Evolutionary conservation across 2,329 filamentous ascomycete genomes (phyloP).

Genomic region (Microcyclospora tardicrescens): DNA sequence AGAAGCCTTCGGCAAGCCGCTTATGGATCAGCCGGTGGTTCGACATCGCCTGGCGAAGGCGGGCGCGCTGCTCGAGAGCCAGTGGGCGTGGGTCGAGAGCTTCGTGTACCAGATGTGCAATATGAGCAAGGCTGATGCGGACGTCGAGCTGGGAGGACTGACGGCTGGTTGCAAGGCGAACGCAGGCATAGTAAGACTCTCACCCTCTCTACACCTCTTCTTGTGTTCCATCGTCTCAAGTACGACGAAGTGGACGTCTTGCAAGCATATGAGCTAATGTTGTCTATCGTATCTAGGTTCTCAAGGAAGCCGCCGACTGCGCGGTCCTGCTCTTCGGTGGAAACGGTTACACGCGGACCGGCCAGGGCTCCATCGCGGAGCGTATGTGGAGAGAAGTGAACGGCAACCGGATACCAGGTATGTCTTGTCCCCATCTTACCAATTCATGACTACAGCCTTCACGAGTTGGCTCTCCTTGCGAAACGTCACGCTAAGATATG

Average conservation of each 20-base stretch:
- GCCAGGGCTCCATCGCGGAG: slow-evolving; percentile 59
- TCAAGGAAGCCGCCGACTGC: slow-evolving; percentile 54
- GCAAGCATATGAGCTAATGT: no score
- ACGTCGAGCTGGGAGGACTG: slow-evolving; percentile 54
- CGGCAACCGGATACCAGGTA: slow-evolving; percentile 17
- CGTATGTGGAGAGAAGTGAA: slow-evolving; percentile 36
- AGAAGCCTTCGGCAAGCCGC: slow-evolving; percentile 53
- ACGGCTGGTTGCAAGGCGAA: slow-evolving; percentile 63
- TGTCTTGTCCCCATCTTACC: background rate
- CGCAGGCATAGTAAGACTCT: slow-evolving; percentile 30
- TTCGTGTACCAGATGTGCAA: slow-evolving; percentile 56
- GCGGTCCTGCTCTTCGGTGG: slow-evolving; percentile 62
- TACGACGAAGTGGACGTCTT: no score
- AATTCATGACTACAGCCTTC: no score
- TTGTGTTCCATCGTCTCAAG: background rate
- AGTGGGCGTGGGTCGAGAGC: slow-evolving; percentile 61
- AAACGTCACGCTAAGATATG: slow-evolving; percentile 5
- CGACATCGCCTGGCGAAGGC: slow-evolving; percentile 59
- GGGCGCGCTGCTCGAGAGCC: slow-evolving; percentile 53
- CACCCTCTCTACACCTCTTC: background rate
- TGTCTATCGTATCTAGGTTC: no score
- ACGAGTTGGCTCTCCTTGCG: no score
- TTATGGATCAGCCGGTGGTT: slow-evolving; percentile 65
- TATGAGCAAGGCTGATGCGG: slow-evolving; percentile 45
- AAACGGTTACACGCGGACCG: slow-evolving; percentile 56